Percentiles rank a stretch among this genome's conserved stretches.
phyloP scores from a whole-genome alignment of 495 filamentous ascomycete species.

The Penicillium ochrochloron region DNA sequence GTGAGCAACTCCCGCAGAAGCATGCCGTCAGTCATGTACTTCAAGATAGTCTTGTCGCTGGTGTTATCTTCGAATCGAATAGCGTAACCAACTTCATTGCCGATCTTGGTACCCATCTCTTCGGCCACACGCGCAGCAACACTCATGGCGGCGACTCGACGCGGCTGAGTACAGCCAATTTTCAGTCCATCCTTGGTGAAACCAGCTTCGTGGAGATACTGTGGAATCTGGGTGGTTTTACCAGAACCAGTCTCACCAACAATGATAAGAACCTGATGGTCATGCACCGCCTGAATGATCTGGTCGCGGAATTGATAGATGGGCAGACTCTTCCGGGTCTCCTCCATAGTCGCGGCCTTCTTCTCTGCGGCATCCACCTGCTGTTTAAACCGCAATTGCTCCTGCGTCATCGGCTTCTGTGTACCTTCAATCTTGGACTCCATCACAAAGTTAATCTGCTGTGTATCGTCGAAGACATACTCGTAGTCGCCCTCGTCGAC shows the following conservation, averaged over 20 bases:
- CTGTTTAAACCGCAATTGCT: slow-evolving; percentile 76
- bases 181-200: slow-evolving; percentile 76
- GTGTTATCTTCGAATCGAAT: slow-evolving; percentile 97
- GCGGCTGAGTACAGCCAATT: slow-evolving; percentile 71
- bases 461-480: slow-evolving; percentile 88
- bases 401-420: slow-evolving; percentile 68
- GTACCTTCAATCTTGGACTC: slow-evolving; percentile 73
- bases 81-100: slow-evolving; percentile 92
- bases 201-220: slow-evolving; percentile 85
- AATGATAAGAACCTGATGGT: slow-evolving; percentile 82
- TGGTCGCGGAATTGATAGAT: slow-evolving; percentile 83
- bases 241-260: slow-evolving; percentile 88
- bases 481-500: slow-evolving; percentile 91
- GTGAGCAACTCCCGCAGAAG: slow-evolving; percentile 88
- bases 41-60: slow-evolving; percentile 88
- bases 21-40: slow-evolving; percentile 99
- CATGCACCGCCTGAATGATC: slow-evolving; percentile 76
- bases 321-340: slow-evolving; percentile 87
- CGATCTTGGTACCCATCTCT: slow-evolving; percentile 88
- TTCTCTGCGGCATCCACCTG: slow-evolving; percentile 86
- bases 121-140: slow-evolving; percentile 94
- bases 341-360: slow-evolving; percentile 83
- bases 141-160: slow-evolving; percentile 94
- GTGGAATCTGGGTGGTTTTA: slow-evolving; percentile 88
- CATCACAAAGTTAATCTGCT: slow-evolving; percentile 84